Conservation (phyloP, 139 green algal genomes). For the Tetraselmis chui region DNA sequence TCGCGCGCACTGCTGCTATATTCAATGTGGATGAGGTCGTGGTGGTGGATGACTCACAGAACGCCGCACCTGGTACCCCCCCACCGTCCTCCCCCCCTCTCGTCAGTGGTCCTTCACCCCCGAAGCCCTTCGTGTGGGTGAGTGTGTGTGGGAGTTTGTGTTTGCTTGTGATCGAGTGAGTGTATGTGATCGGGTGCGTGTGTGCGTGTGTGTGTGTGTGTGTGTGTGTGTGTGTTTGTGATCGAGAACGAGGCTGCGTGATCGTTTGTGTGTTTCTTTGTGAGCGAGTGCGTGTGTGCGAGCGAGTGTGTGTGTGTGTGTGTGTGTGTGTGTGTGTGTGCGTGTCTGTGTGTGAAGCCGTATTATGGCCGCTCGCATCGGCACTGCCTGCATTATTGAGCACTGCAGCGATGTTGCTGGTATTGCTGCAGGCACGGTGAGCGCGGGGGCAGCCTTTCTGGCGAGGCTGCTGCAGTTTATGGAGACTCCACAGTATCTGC, state of each 20-base stretch:
- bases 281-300: too few species aligned
- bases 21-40: conserved; percentile 82
- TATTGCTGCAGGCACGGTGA: neutral
- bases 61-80: neutral
- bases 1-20: conserved; percentile 64
- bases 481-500: conserved; percentile 83
- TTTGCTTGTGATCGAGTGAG: too few species aligned
- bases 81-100: too few species aligned
- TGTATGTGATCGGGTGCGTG: too few species aligned
- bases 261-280: too few species aligned
- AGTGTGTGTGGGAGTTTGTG: too few species aligned
- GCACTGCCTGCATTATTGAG: conserved; percentile 22
- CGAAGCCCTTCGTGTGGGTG: too few species aligned
- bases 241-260: too few species aligned
- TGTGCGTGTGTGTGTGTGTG: too few species aligned
- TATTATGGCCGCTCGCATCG: neutral
- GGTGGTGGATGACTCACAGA: conserved; percentile 57
- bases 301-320: neutral
- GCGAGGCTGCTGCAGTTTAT: conserved; percentile 74
- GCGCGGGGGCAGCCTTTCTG: conserved; percentile 50
- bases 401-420: neutral
- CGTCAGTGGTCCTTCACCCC: too few species aligned
- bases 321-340: neutral
- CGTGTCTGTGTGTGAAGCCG: too few species aligned
- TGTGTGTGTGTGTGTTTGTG: too few species aligned